Base-by-base conservation (phyloP, 2,329 filamentous ascomycete species). In the Curvularia verruculosa region DNA sequence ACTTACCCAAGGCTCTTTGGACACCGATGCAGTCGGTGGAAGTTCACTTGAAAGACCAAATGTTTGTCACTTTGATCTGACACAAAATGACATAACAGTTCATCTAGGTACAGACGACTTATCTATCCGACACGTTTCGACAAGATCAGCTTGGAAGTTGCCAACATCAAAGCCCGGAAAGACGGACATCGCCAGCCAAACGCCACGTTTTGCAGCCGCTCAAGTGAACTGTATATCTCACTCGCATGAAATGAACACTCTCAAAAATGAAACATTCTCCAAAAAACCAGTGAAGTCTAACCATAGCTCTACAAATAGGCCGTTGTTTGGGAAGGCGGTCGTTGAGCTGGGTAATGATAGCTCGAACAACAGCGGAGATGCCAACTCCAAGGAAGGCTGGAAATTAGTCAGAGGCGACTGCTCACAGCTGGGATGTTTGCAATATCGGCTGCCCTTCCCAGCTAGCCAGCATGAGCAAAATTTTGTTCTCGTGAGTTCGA, bases 401-500 rank as follows among this genome's bases (percentile, higher is more conserved):
- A 54, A 61, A 9, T 47, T n/a, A 2, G 46, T 21, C 9, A 39
- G 10, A 7, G 19, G 46, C 3, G 7, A 39, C 15, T 49, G 49
- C 28, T 50, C 46, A n/a, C 55, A 59, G 24, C 45, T 28, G 21
- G 40, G n/a, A 39, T 41, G 37, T 31, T 44, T 15, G 23, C 10
- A 31, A 19, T 34, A 31, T 41, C 10, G 18, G 2, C 40, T 12
- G 2, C 52, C 12, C 23, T 29, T 29, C 3, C 41, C 28, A 31
- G 21, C 2, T 9, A 44, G 23, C 36, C 29, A 34, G 18, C n/a
- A 29, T 8, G 24, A 21, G 3, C 23, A 49, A 6, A 43, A 47
- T 3, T 52, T 5, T 7, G 28, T 58, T 13, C 15, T 41, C 12
- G 52, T 58, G 10, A 24, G n/a, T 10, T 49, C 50, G 15, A 60